Evolutionary conservation across 169 alveolate genomes (phyloP), one percentile per base, ranked within the genome.

Genomic region (Plasmodium chabaudi): DNA sequence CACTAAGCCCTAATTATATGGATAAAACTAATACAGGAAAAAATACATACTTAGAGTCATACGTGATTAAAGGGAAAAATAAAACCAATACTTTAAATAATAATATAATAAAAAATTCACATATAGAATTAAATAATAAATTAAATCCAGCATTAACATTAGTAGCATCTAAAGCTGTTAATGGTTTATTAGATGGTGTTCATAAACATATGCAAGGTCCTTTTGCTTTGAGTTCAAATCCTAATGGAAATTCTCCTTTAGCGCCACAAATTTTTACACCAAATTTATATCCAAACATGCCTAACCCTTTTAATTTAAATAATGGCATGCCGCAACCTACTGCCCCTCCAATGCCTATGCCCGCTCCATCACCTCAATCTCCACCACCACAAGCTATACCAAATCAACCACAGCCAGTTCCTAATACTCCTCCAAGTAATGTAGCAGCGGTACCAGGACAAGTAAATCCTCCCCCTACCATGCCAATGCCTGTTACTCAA

Each of bases 161-260:
- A 68, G 59, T 75, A 9, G 88, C 88, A 21, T 63, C 88, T 23
- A 61, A 21, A 75, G 88, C 88, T 15, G 75, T 75, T 27, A 75
- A 75, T 67, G 88, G 88, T 6, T 17, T 75, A 13, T 68, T 75
- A 12, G 88, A 75, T 15, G 88, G 88, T 0, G 88, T 75, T 21
- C 75, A 75, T 49, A 61, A 75, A 63, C 88, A 75, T 23, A 63
- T 75, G 88, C 88, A 75, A 63, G 88, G 88, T 3, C 70, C 88
- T 2, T 63, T 61, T 49, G 15, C 88, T 34, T 56, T 75, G 17
- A 46, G 53, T 67, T 23, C 53, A 21, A 77, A 75, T 63, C 77
- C 77, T 1, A 49, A 47, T 7, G 27, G 51, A 10, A 75, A 75
- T 53, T 75, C 88, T 27, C 88, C 88, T 0, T 56, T 75, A 10